Conservation (phyloP, 306 rosid genomes). For the Rubus parviflorus region DNA sequence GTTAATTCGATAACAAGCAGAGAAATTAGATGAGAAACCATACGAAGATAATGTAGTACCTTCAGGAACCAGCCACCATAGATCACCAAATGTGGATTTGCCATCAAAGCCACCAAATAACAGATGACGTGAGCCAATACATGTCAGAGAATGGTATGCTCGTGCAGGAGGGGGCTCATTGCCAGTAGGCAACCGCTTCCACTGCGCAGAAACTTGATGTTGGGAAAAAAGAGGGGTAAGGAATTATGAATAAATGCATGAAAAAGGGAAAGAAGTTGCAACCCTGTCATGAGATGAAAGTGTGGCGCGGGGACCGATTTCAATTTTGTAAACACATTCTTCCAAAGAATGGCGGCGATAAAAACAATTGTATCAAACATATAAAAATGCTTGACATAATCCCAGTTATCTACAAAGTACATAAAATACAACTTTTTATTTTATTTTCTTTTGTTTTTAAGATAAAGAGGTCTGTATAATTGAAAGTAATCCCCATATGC, state of each 20-base stretch:
- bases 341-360: neutral
- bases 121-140: conserved; percentile 70
- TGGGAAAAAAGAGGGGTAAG: conserved; percentile 6
- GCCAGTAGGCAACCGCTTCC: conserved; percentile 85
- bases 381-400: too few species aligned
- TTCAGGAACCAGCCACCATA: conserved; percentile 97
- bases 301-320: neutral
- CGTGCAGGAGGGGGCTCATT: conserved; percentile 94
- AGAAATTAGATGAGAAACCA: conserved; percentile 11
- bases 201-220: conserved; percentile 77
- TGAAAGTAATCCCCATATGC: too few species aligned
- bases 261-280: neutral
- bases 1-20: conserved; percentile 3
- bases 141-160: conserved; percentile 88
- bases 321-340: neutral
- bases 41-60: conserved; percentile 47
- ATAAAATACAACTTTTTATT: too few species aligned
- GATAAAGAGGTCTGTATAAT: too few species aligned
- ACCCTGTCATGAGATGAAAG: neutral
- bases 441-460: too few species aligned
- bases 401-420: too few species aligned
- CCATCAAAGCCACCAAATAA: conserved; percentile 97
- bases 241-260: neutral
- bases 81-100: conserved; percentile 81
- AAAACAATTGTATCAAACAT: too few species aligned